Base-by-base conservation (phyloP, 2,329 filamentous ascomycete genomes). In the Septoria linicola region DNA sequence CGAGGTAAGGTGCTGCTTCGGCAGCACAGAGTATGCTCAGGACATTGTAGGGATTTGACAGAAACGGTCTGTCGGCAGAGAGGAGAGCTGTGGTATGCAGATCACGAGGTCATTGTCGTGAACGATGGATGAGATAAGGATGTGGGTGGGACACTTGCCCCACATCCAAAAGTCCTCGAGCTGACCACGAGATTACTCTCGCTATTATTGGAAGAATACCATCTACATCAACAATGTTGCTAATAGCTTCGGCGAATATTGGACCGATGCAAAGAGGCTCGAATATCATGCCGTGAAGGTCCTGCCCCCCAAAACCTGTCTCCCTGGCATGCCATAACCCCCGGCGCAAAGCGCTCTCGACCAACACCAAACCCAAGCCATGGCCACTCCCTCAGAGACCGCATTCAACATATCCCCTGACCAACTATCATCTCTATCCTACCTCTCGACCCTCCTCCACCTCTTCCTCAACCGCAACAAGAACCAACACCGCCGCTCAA, bases 401-500 rank as follows among this genome's bases (percentile, higher is more conserved):
- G 5, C 35, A 8, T 43, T 55, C 44, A 14, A 41, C 35, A 47
- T 57, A n/a, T 34, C 45, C 14, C 16, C 20, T 14, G 16, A 37
- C n/a, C 31, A 37, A 13, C 41, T 44, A 8, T 1, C 31, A 5
- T 20, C 48, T 3, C 52, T 59, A 7, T 10, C 42, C 11, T 57
- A 55, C n/a, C 65, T 76, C 64, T 51, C 72, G 63, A 61, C 79
- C 42, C 72, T 91, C 40, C 81, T 96, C 37, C 77, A 85, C 63
- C 80, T 87, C 59, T 81, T 95, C 63, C 81, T 85, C 70, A 84
- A 89, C 67, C 88, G 90, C 63, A 93, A 96, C 75, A 85, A 84
- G 66, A 97, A 96, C 73, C 92, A 97, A 73, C 92, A 97, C 70
- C 84, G 84, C 49, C 77, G 80, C 56, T 80, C 84, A 23, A 81